These are phyloP conservation scores for Ramularia collo-cygni DNA, from an alignment of 2,329 filamentous ascomycete species.

Conservation along the genomic window DNA sequence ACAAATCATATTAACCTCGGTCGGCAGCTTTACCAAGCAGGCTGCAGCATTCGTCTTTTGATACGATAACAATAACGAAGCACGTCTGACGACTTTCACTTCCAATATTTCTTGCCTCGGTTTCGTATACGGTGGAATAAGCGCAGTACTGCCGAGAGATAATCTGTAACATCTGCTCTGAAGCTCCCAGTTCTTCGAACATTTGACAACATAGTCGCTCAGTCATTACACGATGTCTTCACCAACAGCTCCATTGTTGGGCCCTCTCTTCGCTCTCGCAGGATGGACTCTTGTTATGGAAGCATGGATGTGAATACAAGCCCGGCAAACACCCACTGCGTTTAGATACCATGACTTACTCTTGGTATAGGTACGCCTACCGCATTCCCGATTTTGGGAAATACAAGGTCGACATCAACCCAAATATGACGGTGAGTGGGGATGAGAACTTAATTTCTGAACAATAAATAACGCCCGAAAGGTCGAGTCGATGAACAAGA, in stretches of 20 bases:
- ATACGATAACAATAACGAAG: too few species aligned
- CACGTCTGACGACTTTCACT: too few species aligned
- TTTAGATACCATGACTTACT: not conserved
- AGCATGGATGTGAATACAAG: slow-evolving; percentile 7
- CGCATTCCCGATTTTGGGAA: slow-evolving; percentile 10
- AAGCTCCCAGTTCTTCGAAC: too few species aligned
- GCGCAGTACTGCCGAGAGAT: too few species aligned
- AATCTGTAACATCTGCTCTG: too few species aligned
- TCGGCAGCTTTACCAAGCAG: too few species aligned
- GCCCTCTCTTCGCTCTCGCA: slow-evolving; percentile 9
- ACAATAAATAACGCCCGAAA: not conserved
- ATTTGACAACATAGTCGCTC: too few species aligned
- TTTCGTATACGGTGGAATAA: too few species aligned
- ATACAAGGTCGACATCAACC: slow-evolving; percentile 13
- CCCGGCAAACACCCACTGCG: not conserved
- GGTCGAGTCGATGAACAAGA: slow-evolving; percentile 5
- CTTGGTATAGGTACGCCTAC: slow-evolving; percentile 10
- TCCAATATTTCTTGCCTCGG: too few species aligned
- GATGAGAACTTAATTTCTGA: not conserved
- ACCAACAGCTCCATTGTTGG: slow-evolving; percentile 7
- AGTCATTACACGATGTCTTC: too few species aligned
- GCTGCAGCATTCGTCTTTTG: too few species aligned
- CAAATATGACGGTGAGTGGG: slow-evolving; percentile 1
- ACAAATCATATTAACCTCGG: too few species aligned
- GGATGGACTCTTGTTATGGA: slow-evolving; percentile 14